A percentile compares a stretch with the other conserved stretches of the same genome.
Conservation (phyloP, 2,329 filamentous ascomycete genomes). For the Magnaporthiopsis poae region DNA sequence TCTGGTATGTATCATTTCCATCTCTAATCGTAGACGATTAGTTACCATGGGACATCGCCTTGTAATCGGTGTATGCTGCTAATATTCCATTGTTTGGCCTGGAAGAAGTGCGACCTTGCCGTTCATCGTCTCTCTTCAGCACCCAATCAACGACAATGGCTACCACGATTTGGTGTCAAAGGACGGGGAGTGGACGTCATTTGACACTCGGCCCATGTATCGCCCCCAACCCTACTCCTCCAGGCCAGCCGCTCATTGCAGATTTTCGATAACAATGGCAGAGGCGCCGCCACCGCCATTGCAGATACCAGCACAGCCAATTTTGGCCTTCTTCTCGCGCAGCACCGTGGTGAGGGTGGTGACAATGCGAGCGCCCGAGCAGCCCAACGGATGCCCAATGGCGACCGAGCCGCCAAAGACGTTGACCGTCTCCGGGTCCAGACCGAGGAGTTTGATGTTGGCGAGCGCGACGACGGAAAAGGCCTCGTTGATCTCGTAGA, state of each 20-base stretch:
- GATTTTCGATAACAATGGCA: conserved; percentile 77
- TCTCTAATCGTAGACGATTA: too few species aligned
- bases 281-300: conserved; percentile 95
- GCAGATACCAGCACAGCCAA: conserved; percentile 90
- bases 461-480: conserved; percentile 94
- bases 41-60: too few species aligned
- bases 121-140: too few species aligned
- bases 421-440: conserved; percentile 82
- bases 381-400: conserved; percentile 88
- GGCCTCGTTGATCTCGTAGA: conserved; percentile 98
- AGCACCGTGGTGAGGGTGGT: conserved; percentile 82
- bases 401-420: conserved; percentile 90
- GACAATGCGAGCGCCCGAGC: conserved; percentile 86
- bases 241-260: conserved; percentile 35
- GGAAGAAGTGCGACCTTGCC: too few species aligned
- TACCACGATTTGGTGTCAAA: too few species aligned
- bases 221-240: neutral
- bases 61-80: too few species aligned
- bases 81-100: too few species aligned
- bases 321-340: conserved; percentile 82
- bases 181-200: neutral
- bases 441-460: conserved; percentile 81
- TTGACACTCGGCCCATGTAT: conserved; percentile 1
- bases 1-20: too few species aligned
- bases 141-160: too few species aligned